Evolutionary conservation across 345 rosid species (phyloP), one percentile per base, ranked within the genome.

Genomic region (Abelmoschus esculentus): DNA sequence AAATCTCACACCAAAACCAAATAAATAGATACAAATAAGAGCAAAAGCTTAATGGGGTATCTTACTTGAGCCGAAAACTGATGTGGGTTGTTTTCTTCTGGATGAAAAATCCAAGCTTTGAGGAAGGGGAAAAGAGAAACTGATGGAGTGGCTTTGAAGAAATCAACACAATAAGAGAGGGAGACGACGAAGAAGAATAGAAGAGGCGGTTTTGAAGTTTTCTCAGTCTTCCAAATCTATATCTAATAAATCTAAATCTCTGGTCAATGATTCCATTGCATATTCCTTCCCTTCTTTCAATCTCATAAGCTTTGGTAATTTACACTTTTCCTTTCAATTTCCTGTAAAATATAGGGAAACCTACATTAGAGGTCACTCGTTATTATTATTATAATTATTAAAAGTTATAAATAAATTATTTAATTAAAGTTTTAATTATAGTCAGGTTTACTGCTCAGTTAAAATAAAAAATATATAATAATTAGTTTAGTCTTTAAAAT

Each of bases 211-310:
- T 82, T 73, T 79, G 80, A 82, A 76, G 83, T 75, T 79, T 79
- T 83, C 89, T 71, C 80, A 84, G 85, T 72, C 82, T 61, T n/a
- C 66, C 56, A 75, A 78, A 76, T 80, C 83, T 78, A 42, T 9
- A 19, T 54, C 54, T n/a, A 60, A 22, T 22, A 74, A 78, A 76
- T 80, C 83, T 78, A 42, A 42, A 9, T 54, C 54, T n/a, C 57
- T 77, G 96, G 91, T 91, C 97, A 90, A 84, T 73, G 87, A 77
- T 71, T 76, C 90, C 88, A 77, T 79, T 61, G 77, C 80, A 42
- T 74, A 32, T 32, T 32, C 80, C 83, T 82, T 72, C 81, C 83
- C 81, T 70, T 76, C 81, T 38, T 38, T 7, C 79, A 78, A 73
- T 81, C 73, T 74, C 80, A 77, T 73, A 57, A 61, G 83, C 88